Evolutionary conservation across 202 grass and related monocot species (phyloP).

Genomic region (Cymbopogon flexuosus): DNA sequence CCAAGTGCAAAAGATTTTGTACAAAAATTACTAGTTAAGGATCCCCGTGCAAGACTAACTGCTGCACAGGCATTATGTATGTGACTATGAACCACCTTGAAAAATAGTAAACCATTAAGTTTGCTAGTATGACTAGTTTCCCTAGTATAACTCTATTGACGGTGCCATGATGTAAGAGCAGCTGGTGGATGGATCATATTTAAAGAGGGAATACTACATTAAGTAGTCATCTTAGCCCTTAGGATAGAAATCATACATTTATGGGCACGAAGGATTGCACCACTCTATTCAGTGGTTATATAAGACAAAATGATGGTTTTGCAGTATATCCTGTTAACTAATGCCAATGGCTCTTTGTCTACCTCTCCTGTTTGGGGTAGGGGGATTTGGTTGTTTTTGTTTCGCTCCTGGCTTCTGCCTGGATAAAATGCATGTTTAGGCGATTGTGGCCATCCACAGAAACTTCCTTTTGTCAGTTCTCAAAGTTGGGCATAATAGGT

Average conservation of each 20-base stretch:
- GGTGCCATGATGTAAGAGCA: neutral
- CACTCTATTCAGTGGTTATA: neutral
- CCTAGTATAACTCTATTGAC: neutral
- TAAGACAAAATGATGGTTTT: neutral
- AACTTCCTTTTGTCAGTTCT: conserved; percentile 4
- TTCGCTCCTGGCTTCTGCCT: neutral
- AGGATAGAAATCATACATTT: neutral
- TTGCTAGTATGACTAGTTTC: conserved; percentile 18
- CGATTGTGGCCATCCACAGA: neutral
- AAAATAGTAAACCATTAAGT: conserved; percentile 11
- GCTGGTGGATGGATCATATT: conserved; percentile 1
- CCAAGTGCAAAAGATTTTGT: conserved; percentile 94
- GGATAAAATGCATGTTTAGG: neutral
- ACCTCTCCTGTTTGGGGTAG: neutral
- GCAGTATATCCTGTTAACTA: conserved; percentile 7
- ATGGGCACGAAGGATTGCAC: neutral
- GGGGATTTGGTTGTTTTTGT: neutral
- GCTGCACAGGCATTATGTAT: conserved; percentile 97
- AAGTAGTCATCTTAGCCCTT: neutral
- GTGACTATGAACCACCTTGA: conserved; percentile 35
- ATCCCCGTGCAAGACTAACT: conserved; percentile 86
- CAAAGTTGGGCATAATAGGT: conserved; percentile 1
- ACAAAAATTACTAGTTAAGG: conserved; percentile 91
- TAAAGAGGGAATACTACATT: neutral
- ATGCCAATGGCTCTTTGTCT: neutral